These are phyloP conservation scores for Solanum chaucha DNA, from an alignment of 257 asterid species.

Conservation along the genomic window DNA sequence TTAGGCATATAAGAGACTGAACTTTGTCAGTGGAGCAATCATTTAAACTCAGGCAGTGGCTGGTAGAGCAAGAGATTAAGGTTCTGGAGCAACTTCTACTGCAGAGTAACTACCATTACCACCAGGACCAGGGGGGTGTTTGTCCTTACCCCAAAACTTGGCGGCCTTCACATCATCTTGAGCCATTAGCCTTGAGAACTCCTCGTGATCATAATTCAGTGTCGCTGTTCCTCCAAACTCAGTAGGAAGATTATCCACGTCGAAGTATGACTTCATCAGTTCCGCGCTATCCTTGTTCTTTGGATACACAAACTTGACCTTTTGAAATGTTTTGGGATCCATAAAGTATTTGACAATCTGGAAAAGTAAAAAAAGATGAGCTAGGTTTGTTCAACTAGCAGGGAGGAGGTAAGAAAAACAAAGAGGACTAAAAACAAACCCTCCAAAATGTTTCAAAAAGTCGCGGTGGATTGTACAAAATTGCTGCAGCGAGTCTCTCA, in stretches of 20 bases:
- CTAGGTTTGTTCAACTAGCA: neutral
- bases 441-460: constrained; percentile 91
- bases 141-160: constrained; percentile 65
- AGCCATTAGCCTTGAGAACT: constrained; percentile 76
- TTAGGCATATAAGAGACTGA: neutral
- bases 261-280: constrained; percentile 69
- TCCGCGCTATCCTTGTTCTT: constrained; percentile 89
- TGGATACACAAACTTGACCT: constrained; percentile 89
- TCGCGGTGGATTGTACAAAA: constrained; percentile 85
- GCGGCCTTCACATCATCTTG: constrained; percentile 68
- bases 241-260: constrained; percentile 75
- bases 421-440: constrained; percentile 30
- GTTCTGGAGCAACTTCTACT: constrained; percentile 73
- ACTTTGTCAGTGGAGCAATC: neutral
- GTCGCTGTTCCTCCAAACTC: constrained; percentile 93
- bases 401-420: neutral
- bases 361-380: neutral
- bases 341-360: constrained; percentile 87
- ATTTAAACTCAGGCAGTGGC: neutral
- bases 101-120: constrained; percentile 20
- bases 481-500: constrained; percentile 80
- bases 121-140: constrained; percentile 8
- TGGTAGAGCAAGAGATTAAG: constrained; percentile 30
- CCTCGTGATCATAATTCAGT: constrained; percentile 74
- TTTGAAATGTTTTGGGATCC: constrained; percentile 84